Evolutionary conservation across 192 early-diverging fungal genomes (phyloP).

Genomic region (Linnemannia zychae): DNA sequence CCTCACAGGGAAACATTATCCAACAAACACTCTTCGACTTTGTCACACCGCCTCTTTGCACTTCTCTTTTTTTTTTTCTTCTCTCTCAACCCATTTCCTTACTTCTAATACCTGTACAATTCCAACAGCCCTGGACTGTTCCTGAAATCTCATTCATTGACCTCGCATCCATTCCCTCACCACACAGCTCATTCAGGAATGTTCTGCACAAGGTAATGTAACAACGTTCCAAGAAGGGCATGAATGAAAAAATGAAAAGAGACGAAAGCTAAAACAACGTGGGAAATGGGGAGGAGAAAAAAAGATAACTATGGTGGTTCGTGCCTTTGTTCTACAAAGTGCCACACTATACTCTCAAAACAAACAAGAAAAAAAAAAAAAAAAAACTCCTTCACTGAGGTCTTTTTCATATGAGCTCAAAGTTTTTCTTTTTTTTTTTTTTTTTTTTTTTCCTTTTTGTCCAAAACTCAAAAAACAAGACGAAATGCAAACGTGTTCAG

Average conservation of each 20-base stretch:
- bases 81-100: too few species aligned
- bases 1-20: background rate
- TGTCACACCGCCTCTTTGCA: background rate
- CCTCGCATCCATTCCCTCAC: background rate
- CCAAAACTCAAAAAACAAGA: too few species aligned
- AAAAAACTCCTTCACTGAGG: too few species aligned
- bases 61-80: background rate
- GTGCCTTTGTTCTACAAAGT: background rate
- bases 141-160: background rate
- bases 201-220: conserved; percentile 5
- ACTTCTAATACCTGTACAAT: too few species aligned
- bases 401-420: too few species aligned
- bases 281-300: background rate
- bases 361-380: background rate
- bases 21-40: background rate
- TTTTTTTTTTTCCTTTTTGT: too few species aligned
- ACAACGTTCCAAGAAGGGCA: background rate
- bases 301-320: background rate
- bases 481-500: too few species aligned
- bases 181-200: background rate
- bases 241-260: background rate
- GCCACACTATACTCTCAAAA: background rate
- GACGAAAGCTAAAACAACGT: background rate
- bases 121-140: too few species aligned
- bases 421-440: too few species aligned